phyloP scores from a whole-genome alignment of 2,329 filamentous ascomycete genomes.

The Stachybotrys elegans region DNA sequence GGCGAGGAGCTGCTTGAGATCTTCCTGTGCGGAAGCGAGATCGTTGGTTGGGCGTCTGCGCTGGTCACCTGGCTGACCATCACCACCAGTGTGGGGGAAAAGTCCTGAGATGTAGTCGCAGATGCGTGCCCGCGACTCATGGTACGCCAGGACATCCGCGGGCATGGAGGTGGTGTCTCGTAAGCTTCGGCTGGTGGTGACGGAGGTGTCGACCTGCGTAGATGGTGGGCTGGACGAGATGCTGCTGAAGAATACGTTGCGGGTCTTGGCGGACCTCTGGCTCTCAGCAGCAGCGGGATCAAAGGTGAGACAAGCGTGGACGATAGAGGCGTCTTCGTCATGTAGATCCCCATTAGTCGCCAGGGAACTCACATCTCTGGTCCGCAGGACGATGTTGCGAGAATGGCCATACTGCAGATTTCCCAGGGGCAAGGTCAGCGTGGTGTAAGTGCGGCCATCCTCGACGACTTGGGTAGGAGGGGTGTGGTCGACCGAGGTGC shows the following conservation, averaged over 20 bases:
- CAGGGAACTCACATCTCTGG: conserved; percentile 16
- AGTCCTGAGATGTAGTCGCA: too few relatives aligned
- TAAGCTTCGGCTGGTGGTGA: conserved; percentile 11
- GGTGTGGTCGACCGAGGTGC: conserved; percentile 31
- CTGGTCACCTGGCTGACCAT: too few relatives aligned
- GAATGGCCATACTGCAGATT: conserved; percentile 58
- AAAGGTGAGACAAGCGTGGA: conserved; percentile 32
- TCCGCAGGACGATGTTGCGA: conserved; percentile 46
- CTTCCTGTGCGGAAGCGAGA: too few relatives aligned
- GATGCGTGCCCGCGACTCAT: conserved; percentile 44
- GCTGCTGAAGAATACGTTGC: conserved; percentile 4
- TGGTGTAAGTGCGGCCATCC: conserved; percentile 8
- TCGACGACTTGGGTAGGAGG: conserved; percentile 12
- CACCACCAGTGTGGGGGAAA: too few relatives aligned
- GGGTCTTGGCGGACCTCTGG: conserved; percentile 2
- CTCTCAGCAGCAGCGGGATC: conserved; percentile 20
- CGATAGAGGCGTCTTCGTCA: conserved; percentile 10
- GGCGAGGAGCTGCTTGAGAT: too few relatives aligned
- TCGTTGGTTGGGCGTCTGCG: too few relatives aligned
- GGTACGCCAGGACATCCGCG: conserved; percentile 39
- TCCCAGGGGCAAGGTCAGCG: conserved; percentile 37
- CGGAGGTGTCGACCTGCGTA: background rate
- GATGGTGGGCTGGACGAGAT: too few relatives aligned
- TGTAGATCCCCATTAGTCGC: too few relatives aligned
- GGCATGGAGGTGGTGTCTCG: conserved; percentile 19